Evolutionary conservation across 2,329 filamentous ascomycete genomes (phyloP).

Genomic region (Pezizomycotina sp.): DNA sequence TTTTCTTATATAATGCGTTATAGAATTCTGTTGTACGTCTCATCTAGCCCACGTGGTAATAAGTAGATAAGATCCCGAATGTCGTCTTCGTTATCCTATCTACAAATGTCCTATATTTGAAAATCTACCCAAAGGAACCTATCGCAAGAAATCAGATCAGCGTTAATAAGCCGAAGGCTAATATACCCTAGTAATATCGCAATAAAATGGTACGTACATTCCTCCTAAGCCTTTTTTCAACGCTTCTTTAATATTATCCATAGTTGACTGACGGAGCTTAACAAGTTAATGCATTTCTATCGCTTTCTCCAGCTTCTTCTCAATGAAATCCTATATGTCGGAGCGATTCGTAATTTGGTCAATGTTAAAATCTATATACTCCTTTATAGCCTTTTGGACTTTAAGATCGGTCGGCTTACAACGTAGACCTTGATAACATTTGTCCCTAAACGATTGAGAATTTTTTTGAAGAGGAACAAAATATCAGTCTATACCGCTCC

Average conservation of each 20-base stretch:
- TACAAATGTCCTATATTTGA: slow-evolving; percentile 13
- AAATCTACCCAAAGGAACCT: slow-evolving; percentile 17
- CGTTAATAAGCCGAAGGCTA: too few species aligned
- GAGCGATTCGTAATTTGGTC: slow-evolving; percentile 4
- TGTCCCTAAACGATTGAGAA: too few species aligned
- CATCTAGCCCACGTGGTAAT: slow-evolving; percentile 11
- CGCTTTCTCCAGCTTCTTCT: slow-evolving; percentile 5
- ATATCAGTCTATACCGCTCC: slow-evolving; percentile 21
- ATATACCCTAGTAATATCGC: too few species aligned
- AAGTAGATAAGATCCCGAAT: slow-evolving; percentile 5
- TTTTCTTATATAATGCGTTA: too few species aligned
- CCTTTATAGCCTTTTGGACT: slow-evolving; percentile 25
- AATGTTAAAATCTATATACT: slow-evolving; percentile 23
- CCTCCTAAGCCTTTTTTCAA: too few species aligned
- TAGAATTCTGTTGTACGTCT: slow-evolving; percentile 8
- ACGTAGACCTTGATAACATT: too few species aligned
- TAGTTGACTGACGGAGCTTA: not conserved
- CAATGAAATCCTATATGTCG: slow-evolving; percentile 12
- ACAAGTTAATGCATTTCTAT: slow-evolving; percentile 10
- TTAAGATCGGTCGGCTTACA: not conserved
- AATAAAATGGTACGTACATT: too few species aligned
- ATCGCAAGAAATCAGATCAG: too few species aligned
- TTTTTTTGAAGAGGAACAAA: slow-evolving; percentile 8
- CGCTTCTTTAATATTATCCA: slow-evolving; percentile 3
- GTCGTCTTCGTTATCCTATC: slow-evolving; percentile 6